These are phyloP conservation scores for Penicillium sp. DNA, from an alignment of 2,329 filamentous ascomycete species.

Conservation along the genomic window DNA sequence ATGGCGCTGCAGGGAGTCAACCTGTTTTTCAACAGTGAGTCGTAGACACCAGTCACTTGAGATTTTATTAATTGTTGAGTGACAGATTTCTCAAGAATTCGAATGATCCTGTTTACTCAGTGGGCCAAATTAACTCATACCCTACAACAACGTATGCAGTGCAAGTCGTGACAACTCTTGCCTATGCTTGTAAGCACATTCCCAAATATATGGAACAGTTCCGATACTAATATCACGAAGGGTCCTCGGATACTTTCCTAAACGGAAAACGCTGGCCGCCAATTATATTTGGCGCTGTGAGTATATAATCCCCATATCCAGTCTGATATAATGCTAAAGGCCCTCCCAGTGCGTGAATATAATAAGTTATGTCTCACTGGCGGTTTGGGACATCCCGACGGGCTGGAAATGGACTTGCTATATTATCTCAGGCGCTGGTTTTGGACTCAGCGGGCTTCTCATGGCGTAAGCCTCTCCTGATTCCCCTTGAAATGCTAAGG, in stretches of 20 bases:
- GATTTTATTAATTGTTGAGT: not conserved
- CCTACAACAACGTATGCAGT: constrained; percentile 64
- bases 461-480: constrained; percentile 49
- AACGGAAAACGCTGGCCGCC: constrained; percentile 66
- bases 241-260: constrained; percentile 66
- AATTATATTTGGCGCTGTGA: constrained; percentile 60
- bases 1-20: constrained; percentile 56
- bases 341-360: constrained; percentile 40
- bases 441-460: constrained; percentile 53
- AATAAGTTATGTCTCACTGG: constrained; percentile 50
- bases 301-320: constrained; percentile 48
- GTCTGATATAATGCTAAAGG: not conserved
- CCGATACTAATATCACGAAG: constrained; percentile 7
- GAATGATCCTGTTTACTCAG: constrained; percentile 49
- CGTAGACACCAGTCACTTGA: not conserved
- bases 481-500: not conserved
- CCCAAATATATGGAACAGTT: not conserved
- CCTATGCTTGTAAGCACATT: constrained; percentile 58
- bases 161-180: constrained; percentile 62
- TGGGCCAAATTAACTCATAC: constrained; percentile 56
- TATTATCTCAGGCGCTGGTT: constrained; percentile 56
- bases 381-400: constrained; percentile 55
- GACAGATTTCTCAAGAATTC: constrained; percentile 36
- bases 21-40: constrained; percentile 59
- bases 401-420: constrained; percentile 69